These are phyloP conservation scores for Encephalitozoon hellem DNA, from an alignment of 371 early-diverging fungal genomes.

Conservation along the genomic window DNA sequence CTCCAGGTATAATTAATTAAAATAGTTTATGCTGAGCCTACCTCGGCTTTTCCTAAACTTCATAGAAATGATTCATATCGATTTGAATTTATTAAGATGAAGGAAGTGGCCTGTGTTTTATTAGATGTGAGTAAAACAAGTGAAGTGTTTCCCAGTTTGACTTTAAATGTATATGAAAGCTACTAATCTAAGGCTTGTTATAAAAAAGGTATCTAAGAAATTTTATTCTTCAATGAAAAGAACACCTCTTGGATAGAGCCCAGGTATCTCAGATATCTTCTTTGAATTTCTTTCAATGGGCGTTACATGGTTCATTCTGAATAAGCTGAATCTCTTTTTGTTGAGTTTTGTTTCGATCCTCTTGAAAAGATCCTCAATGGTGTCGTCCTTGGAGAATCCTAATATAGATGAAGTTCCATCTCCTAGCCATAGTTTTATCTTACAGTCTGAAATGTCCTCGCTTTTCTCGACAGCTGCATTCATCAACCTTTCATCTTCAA, in stretches of 20 bases:
- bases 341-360: not conserved
- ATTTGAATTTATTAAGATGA: no score
- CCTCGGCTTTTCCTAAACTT: no score
- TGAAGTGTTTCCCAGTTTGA: no score
- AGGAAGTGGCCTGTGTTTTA: no score
- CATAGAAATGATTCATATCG: no score
- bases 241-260: slow-evolving; percentile 22
- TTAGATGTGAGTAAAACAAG: no score
- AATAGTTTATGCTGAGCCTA: not conserved
- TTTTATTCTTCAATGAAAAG: slow-evolving; percentile 29
- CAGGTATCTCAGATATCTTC: slow-evolving; percentile 7
- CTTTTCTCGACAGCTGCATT: not conserved
- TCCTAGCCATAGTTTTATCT: slow-evolving; percentile 16
- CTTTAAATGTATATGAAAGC: no score
- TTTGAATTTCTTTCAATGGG: slow-evolving; percentile 1
- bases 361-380: slow-evolving; percentile 13
- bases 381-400: slow-evolving; percentile 7
- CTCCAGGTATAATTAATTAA: not conserved
- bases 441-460: slow-evolving; percentile 12
- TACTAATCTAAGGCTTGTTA: not conserved
- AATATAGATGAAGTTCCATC: slow-evolving; percentile 16
- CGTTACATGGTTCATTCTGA: not conserved
- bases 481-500: not conserved
- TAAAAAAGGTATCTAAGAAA: not conserved
- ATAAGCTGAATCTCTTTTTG: slow-evolving; percentile 1